These are phyloP conservation scores for Pichia inconspicua DNA, from an alignment of 1,139 yeast species.

Conservation along the genomic window DNA sequence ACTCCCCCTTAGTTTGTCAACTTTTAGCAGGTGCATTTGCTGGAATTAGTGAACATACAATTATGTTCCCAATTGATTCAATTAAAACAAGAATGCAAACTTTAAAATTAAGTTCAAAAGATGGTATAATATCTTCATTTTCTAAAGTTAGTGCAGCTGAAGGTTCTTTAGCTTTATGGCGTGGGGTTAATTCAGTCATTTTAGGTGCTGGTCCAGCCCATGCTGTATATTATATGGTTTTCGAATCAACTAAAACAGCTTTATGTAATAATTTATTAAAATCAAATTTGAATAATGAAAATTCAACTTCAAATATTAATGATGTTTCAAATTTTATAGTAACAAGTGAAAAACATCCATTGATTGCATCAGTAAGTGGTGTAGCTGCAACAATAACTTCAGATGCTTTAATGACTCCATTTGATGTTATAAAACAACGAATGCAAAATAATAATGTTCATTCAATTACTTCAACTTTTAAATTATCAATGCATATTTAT, in stretches of 20 bases:
- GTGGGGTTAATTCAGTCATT: constrained; percentile 89
- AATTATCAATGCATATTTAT: constrained; percentile 46
- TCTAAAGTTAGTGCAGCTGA: constrained; percentile 77
- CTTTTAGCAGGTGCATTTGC: constrained; percentile 94
- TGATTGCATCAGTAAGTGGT: constrained; percentile 81
- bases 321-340: constrained; percentile 26
- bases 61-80: constrained; percentile 94
- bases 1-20: constrained; percentile 77
- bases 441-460: constrained; percentile 39
- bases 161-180: constrained; percentile 85
- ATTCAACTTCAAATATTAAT: constrained; percentile 11
- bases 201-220: constrained; percentile 99
- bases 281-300: constrained; percentile 1
- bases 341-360: constrained; percentile 65
- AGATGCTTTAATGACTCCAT: constrained; percentile 97
- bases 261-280: constrained; percentile 30
- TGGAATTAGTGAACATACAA: constrained; percentile 96
- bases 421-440: constrained; percentile 88
- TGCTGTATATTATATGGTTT: constrained; percentile 94
- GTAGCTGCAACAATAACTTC: constrained; percentile 90
- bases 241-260: constrained; percentile 71
- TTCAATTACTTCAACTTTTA: constrained; percentile 12
- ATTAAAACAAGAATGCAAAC: constrained; percentile 95
- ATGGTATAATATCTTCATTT: constrained; percentile 50
- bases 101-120: constrained; percentile 28